Evolutionary conservation across 176 grass and related monocot genomes (phyloP).

Genomic region (Musa troglodytarum): DNA sequence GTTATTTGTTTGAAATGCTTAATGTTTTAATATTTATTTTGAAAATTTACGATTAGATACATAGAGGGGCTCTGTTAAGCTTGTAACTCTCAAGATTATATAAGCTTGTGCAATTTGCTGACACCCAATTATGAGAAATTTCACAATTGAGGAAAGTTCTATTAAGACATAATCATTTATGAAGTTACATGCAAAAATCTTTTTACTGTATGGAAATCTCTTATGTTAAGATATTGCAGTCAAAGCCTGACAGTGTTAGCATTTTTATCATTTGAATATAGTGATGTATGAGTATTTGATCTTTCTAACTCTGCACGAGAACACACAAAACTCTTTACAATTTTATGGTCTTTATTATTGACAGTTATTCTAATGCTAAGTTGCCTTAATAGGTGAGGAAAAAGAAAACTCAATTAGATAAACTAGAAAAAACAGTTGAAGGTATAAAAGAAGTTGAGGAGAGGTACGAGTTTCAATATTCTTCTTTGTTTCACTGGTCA

Average conservation of each 20-base stretch:
- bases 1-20: constrained; percentile 20
- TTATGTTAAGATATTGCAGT: neutral
- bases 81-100: neutral
- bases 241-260: no score
- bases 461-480: constrained; percentile 30
- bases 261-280: neutral
- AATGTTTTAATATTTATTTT: neutral
- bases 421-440: constrained; percentile 43
- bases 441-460: constrained; percentile 49
- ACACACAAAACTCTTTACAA: neutral
- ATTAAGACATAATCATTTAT: neutral
- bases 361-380: neutral
- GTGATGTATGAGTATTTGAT: neutral
- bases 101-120: neutral
- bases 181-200: neutral
- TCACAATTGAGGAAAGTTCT: neutral
- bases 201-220: no score
- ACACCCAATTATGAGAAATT: neutral
- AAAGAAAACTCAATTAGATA: constrained; percentile 40
- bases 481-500: constrained; percentile 4
- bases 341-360: neutral
- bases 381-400: constrained; percentile 36
- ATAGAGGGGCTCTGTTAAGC: neutral
- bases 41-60: neutral
- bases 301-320: neutral